A percentile compares a stretch with the other conserved stretches of the same genome.
Conservation (phyloP, 2,329 filamentous ascomycete genomes). For the Trichoderma atrobrunneum region DNA sequence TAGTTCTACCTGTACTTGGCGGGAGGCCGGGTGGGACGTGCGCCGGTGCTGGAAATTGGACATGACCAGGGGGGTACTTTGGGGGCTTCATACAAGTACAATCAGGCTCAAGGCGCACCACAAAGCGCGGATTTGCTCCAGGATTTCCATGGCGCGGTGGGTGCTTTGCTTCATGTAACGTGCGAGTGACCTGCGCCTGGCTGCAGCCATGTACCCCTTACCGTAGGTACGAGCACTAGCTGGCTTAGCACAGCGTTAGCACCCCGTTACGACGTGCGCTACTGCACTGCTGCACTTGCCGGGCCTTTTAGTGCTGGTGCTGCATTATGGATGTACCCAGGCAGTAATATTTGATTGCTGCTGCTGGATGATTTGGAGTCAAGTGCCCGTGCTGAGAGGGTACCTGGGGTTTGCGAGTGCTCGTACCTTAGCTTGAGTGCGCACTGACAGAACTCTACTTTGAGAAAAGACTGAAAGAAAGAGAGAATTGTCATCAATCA, state of each 20-base stretch:
- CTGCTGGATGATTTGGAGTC: too few relatives aligned
- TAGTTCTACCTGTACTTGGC: background rate
- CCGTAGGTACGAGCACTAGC: background rate
- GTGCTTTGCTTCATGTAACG: background rate
- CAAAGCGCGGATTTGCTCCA: conserved; percentile 1
- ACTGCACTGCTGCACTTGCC: background rate
- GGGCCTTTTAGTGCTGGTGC: background rate
- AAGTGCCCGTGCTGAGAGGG: background rate
- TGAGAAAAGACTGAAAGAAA: background rate
- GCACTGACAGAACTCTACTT: background rate
- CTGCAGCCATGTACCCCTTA: conserved; percentile 5
- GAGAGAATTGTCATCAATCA: background rate
- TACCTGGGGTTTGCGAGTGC: background rate
- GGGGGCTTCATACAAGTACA: too few relatives aligned
- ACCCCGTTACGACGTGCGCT: background rate
- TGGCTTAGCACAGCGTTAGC: background rate
- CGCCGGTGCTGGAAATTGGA: conserved; percentile 23
- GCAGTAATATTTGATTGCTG: background rate
- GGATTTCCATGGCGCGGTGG: background rate
- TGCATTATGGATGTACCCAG: background rate
- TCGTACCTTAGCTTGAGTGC: background rate
- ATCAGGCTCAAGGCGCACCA: background rate
- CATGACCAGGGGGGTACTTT: conserved; percentile 8
- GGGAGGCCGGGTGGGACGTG: conserved; percentile 17
- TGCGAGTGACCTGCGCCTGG: conserved; percentile 10